Evolutionary conservation across 192 early-diverging fungal genomes (phyloP).

Genomic region (Linnemannia schmuckeri): DNA sequence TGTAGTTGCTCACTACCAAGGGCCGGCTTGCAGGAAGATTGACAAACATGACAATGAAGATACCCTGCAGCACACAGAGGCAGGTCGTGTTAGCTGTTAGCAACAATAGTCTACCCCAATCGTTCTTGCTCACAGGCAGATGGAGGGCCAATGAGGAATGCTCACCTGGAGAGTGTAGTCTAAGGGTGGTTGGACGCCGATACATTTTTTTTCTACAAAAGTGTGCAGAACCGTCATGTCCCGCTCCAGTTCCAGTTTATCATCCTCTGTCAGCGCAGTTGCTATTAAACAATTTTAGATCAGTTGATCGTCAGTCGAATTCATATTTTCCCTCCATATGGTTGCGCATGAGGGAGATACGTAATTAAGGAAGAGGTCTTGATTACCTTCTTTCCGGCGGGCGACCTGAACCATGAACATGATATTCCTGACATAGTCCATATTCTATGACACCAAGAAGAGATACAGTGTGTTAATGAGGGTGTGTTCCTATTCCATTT

Average conservation of each 20-base stretch:
- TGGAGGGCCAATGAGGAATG: not conserved
- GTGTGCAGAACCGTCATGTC: constrained; percentile 20
- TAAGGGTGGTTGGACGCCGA: not conserved
- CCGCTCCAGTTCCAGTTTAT: constrained; percentile 16
- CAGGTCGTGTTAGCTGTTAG: not conserved
- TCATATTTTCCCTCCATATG: not conserved
- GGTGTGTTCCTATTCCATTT: not conserved
- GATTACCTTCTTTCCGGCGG: constrained; percentile 34
- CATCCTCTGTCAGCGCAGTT: constrained; percentile 27
- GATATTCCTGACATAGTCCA: constrained; percentile 32
- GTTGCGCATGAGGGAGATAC: not conserved
- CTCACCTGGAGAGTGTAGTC: constrained; percentile 37
- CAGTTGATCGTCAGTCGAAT: not conserved
- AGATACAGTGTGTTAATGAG: not conserved
- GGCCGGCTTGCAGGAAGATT: constrained; percentile 27
- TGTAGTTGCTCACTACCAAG: constrained; percentile 25
- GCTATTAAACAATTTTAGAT: constrained; percentile 2
- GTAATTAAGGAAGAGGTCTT: not conserved
- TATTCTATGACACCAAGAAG: not conserved
- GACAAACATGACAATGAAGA: constrained; percentile 38
- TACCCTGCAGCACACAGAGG: constrained; percentile 6
- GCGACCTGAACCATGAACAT: constrained; percentile 20
- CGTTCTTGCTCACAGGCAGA: too few species aligned
- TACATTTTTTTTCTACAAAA: constrained; percentile 37
- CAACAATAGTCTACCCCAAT: not conserved